Base-by-base conservation (phyloP, 1,284 basidiomycete genomes). In the Grifola frondosa region DNA sequence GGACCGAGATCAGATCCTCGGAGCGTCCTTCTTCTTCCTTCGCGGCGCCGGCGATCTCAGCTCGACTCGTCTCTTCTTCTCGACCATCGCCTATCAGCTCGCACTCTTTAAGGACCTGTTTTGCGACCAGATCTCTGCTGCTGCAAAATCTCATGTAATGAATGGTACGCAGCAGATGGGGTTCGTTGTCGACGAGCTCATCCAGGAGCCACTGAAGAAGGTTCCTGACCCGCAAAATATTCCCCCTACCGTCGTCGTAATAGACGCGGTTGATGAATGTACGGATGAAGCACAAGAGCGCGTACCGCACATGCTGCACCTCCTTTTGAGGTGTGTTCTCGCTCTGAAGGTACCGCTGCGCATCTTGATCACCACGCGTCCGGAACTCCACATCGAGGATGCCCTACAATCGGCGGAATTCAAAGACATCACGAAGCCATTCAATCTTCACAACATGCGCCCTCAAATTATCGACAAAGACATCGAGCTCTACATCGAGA, bases 331-430 rank as follows among this genome's bases (percentile, higher is more conserved):
- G 3, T 16, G 26, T 12, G 21, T 37, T 2, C 22, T 11, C 16
- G n/a, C n/a, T 8, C 15, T 43, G 5, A 17, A 24, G 2, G 23
- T 30, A 19, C 35, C 39, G 20, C 24, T 50, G 15, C 47, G 48
- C 15, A 21, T 52, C 26, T 33, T 52, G n/a, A 40, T 52, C 44
- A 49, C 50, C 17, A 36, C 47, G 11, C 44, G 52, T 13, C 49
- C 49, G 5, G 40, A 42, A 32, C 37, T 30, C 9, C 32, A 42
- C 20, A 35, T 47, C 17, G 26, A 37, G 10, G 20, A 31, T 15
- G 37, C 31, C 7, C 15, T 51, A 3, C 19, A 17, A 15, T 36
- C 30, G 11, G 12, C 23, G 17, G 12, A 30, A 12, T 42, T 37
- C 20, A 13, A 24, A 5, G 17, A 31, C 22, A 16, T 29, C 32